Base-by-base conservation (phyloP, 129 eudicot species). In the Kitagawia praeruptora region DNA sequence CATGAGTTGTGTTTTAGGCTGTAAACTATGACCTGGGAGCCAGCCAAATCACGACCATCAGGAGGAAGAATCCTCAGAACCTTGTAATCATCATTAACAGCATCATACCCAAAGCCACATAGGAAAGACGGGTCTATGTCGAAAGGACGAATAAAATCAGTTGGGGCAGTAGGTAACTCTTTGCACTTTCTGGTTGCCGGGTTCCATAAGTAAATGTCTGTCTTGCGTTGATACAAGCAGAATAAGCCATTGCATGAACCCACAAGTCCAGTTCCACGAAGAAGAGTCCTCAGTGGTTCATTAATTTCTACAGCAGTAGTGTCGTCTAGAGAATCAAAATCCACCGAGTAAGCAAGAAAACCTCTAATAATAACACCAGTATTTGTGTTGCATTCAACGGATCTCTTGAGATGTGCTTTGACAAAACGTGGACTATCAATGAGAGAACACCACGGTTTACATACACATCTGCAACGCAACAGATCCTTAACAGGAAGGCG, bases 171-270 rank as follows among this genome's bases (percentile, higher is more conserved):
- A 34, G 71, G 70, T 23, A 77, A 54, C 19, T 37, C 39, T 5
- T 12, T 41, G 71, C n/a, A 77, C 53, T 77, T 77, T n/a, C 38
- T 37, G 11, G n/a, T 77, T 37, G 70, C 63, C 10, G 80, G 80
- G 8, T 77, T 77, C 71, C 80, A 77, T 6, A 77, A 7, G 40
- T 14, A 10, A 38, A 38, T 38, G 8, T 39, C 71, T 1, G 28
- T 9, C 38, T 53, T 3, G 0, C 78, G 70, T 47, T 83, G 83
- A n/a, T 69, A 80, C 72, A 86, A 44, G 23, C 80, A 78, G 0
- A 77, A 72, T 0, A 86, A 46, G 34, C 86, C 89, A 27, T 86
- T 86, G 47, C 87, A 86, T 0, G 83, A 69, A 10, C 89, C 89
- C 63, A 77, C 64, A 9, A 80, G 41, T 1, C 69, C 83, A 3